Conservation (phyloP, 805 yeast species). For the Myxozyma kluyveri region DNA sequence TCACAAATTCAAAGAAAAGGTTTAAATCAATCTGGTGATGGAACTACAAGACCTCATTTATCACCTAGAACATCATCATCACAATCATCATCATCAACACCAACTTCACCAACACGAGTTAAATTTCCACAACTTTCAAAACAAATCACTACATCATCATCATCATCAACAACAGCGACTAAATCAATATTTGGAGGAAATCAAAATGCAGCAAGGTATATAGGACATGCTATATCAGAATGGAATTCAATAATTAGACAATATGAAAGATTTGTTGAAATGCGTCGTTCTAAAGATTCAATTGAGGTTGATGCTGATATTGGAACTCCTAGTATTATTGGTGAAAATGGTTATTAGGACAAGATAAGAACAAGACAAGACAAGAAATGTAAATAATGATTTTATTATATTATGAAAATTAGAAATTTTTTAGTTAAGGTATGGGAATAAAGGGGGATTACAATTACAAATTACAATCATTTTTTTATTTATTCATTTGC, state of each 20-base stretch:
- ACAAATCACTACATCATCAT: neutral
- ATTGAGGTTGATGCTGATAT: slow-evolving; percentile 34
- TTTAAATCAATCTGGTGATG: neutral
- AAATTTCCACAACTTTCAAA: neutral
- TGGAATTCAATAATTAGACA: slow-evolving; percentile 40
- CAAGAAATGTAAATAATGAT: too few relatives aligned
- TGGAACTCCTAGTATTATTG: slow-evolving; percentile 41
- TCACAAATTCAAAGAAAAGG: neutral
- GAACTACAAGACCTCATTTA: neutral
- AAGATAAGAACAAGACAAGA: too few relatives aligned
- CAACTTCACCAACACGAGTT: neutral
- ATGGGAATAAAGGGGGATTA: too few relatives aligned
- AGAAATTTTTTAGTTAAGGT: too few relatives aligned
- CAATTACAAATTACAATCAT: too few relatives aligned
- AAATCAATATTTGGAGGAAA: too few relatives aligned
- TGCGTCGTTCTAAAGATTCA: slow-evolving; percentile 32
- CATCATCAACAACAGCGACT: too few relatives aligned
- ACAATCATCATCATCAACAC: neutral
- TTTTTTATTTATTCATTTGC: too few relatives aligned
- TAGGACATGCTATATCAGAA: slow-evolving; percentile 42
- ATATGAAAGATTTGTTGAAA: slow-evolving; percentile 40
- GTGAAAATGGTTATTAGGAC: slow-evolving; percentile 33
- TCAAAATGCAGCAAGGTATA: slow-evolving; percentile 31
- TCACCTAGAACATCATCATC: neutral
- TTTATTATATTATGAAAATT: too few relatives aligned